Evolutionary conservation across 139 green algal species (phyloP).

Genomic region (Chlorella sp.): DNA sequence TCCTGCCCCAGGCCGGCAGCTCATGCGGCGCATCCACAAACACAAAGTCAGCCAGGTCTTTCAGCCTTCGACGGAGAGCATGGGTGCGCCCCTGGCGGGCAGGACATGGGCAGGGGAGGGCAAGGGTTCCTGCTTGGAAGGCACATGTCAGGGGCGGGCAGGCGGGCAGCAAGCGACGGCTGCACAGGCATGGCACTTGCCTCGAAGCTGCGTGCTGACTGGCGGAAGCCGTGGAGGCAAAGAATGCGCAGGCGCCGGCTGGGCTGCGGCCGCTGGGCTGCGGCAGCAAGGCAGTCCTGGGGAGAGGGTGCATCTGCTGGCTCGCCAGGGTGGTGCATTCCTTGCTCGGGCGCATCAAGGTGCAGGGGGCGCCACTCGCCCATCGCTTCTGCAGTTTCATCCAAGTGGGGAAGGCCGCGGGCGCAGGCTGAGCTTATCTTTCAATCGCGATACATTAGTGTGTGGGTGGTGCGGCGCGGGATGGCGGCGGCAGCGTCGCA

Average conservation of each 20-base stretch:
- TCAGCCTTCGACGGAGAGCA: slow-evolving; percentile 70
- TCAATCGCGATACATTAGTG: too few species aligned
- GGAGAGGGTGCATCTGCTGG: too few species aligned
- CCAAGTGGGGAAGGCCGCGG: too few species aligned
- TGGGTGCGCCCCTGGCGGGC: slow-evolving; percentile 61
- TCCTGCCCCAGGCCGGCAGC: slow-evolving; percentile 65
- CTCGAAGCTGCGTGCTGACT: slow-evolving; percentile 75
- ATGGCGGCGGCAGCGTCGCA: too few species aligned
- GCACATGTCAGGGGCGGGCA: too few species aligned
- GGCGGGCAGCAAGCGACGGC: too few species aligned
- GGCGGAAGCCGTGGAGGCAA: slow-evolving; percentile 92
- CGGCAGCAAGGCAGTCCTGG: too few species aligned
- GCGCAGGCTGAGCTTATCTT: too few species aligned
- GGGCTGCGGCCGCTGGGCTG: background rate
- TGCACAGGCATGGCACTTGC: background rate
- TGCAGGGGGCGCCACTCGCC: slow-evolving; percentile 45
- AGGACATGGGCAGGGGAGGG: background rate
- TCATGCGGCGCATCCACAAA: slow-evolving; percentile 88
- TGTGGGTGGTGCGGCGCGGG: too few species aligned
- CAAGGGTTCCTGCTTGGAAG: too few species aligned
- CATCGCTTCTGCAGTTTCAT: background rate
- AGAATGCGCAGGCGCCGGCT: slow-evolving; percentile 72
- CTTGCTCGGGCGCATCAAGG: too few species aligned
- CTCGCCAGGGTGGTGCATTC: too few species aligned
- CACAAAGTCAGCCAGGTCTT: slow-evolving; percentile 70